These are phyloP conservation scores for Colletotrichum eremochloae DNA, from an alignment of 2,329 filamentous ascomycete species.

Conservation along the genomic window DNA sequence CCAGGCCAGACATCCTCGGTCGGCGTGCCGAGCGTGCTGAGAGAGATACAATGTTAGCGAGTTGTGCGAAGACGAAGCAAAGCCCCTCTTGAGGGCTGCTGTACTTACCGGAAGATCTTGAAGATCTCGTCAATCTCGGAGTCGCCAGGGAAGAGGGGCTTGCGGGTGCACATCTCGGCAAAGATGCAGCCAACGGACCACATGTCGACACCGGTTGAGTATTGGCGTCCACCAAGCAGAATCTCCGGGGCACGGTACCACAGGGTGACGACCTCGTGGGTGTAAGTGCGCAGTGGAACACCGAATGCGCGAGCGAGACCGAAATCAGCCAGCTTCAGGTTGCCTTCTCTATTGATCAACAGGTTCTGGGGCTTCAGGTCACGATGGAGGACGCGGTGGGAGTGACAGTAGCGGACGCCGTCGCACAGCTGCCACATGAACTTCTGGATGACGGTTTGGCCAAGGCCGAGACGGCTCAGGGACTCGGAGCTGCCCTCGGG, in stretches of 20 bases:
- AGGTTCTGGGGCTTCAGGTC: constrained; percentile 94
- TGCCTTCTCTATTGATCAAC: constrained; percentile 87
- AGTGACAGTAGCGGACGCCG: constrained; percentile 89
- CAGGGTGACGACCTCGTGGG: constrained; percentile 93
- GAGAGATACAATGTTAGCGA: constrained; percentile 42
- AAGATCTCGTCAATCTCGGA: constrained; percentile 93
- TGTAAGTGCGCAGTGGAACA: constrained; percentile 91
- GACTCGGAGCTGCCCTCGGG: constrained; percentile 79
- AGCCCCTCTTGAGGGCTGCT: background rate
- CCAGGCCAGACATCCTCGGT: constrained; percentile 88
- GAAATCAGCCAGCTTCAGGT: constrained; percentile 92
- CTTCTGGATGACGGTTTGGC: constrained; percentile 87
- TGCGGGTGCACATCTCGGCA: constrained; percentile 95
- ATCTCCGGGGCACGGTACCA: constrained; percentile 96
- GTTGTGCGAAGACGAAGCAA: constrained; percentile 18
- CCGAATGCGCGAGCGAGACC: constrained; percentile 91
- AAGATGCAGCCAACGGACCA: constrained; percentile 97
- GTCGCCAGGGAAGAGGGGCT: constrained; percentile 92
- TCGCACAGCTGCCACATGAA: constrained; percentile 92
- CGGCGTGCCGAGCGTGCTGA: constrained; percentile 84
- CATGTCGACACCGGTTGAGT: constrained; percentile 95
- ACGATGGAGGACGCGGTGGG: constrained; percentile 87
- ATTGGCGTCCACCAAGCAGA: constrained; percentile 89
- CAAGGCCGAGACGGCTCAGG: constrained; percentile 77
- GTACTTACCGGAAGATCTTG: constrained; percentile 85